Evolutionary conservation across 441 rosid species (phyloP).

Genomic region (Pelargonium fulgidum): DNA sequence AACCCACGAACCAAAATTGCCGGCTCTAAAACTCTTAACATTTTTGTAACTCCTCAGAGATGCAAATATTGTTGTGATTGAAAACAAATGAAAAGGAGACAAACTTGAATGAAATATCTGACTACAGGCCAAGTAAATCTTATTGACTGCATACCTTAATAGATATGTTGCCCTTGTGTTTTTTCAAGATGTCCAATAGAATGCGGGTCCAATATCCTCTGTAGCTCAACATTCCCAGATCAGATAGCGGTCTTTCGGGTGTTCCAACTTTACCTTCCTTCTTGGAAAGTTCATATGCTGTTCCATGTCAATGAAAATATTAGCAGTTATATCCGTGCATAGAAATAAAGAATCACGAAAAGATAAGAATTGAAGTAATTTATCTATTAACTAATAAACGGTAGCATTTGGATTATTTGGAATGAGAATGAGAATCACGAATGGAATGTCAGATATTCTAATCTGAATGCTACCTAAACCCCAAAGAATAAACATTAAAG

Average conservation of each 20-base stretch:
- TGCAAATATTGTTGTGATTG: no score
- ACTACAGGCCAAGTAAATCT: slow-evolving; percentile 2
- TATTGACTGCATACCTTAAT: slow-evolving; percentile 55
- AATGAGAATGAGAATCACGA: neutral
- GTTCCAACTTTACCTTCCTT: slow-evolving; percentile 98
- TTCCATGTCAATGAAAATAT: slow-evolving; percentile 20
- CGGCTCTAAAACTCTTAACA: no score
- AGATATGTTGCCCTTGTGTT: slow-evolving; percentile 94
- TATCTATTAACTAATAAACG: neutral
- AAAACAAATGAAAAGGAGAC: no score
- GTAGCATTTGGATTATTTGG: neutral
- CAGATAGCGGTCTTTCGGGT: slow-evolving; percentile 97
- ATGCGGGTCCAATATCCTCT: slow-evolving; percentile 97
- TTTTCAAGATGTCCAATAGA: slow-evolving; percentile 87
- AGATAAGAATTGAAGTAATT: neutral
- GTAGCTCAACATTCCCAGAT: slow-evolving; percentile 89
- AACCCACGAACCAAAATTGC: no score
- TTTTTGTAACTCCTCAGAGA: no score
- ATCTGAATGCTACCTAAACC: no score
- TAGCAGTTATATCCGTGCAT: slow-evolving; percentile 6
- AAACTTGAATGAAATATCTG: neutral
- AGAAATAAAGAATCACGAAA: neutral
- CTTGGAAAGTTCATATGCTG: slow-evolving; percentile 98
- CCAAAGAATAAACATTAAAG: no score
- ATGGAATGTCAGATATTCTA: neutral